Evolutionary conservation across 163 green algal species (phyloP), one percentile per base, ranked within the genome.

Genomic region (Scenedesmus sp.): DNA sequence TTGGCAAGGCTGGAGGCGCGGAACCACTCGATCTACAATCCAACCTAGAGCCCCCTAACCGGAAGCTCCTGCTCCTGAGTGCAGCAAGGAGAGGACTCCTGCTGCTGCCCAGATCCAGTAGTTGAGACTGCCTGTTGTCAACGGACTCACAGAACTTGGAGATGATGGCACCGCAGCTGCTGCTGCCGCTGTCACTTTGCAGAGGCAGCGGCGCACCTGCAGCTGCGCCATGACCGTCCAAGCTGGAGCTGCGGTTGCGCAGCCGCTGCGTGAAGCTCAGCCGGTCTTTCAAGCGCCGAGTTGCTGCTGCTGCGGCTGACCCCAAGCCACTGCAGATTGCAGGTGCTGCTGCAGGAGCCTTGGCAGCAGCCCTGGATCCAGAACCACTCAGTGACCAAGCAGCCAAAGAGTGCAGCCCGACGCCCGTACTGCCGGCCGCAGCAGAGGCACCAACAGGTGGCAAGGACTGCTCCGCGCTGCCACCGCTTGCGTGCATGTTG

Each of bases 241-340:
- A 43, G n/a, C 16, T 81, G 65, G n/a, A 81, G 72, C 53, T 88
- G 82, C n/a, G 65, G 33, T 44, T 80, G 82, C n/a, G 37, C 15
- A 88, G 16, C 10, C 53, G 42, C 9, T 56, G 53, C 26, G 51
- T 22, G 37, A 88, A 30, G 53, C 68, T 88, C n/a, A 81, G 72
- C 33, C 59, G 18, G 59, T 85, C 44, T 12, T 42, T 68, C 22
- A 88, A 22, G 26, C 83, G 83, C 83, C 35, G 18, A 0, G 59
- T 80, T 15, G 83, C 83, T 43, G 83, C 83, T 53, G 80, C 59
- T n/a, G 76, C 76, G 10, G 43, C 76, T 26, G 76, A 83, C 40
- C 76, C 37, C 24, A 83, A 46, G 37, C 76, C 18, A 15, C 10
- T 51, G 76, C 22, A 26, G 73, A 35, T 33, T 72, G 59, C 59